These are phyloP conservation scores for Phoenix dactylifera DNA, from an alignment of 176 grass and related monocot species.

Conservation along the genomic window DNA sequence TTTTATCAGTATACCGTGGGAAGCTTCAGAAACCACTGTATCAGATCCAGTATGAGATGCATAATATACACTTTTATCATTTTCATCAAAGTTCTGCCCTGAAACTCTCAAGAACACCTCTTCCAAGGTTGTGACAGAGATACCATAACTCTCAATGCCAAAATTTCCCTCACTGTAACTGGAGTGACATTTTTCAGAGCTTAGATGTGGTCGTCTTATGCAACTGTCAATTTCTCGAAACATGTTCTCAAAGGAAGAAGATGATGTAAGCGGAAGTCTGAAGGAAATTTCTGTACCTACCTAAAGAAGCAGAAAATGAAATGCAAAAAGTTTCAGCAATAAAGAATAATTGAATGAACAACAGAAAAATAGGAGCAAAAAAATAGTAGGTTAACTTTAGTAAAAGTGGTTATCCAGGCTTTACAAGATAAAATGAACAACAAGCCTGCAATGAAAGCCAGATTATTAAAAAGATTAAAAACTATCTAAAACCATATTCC, in stretches of 20 bases:
- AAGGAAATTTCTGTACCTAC: slow-evolving; percentile 45
- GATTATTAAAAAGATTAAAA: too few species aligned
- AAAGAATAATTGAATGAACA: too few species aligned
- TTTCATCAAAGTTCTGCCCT: slow-evolving; percentile 17
- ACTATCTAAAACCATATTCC: too few species aligned
- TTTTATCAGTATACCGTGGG: slow-evolving; percentile 2
- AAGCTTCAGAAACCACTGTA: slow-evolving; percentile 4
- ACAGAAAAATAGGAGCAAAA: too few species aligned
- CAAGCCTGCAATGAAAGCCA: too few species aligned
- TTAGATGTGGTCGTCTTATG: slow-evolving; percentile 10
- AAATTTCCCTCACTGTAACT: slow-evolving; percentile 7
- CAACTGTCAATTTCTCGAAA: slow-evolving; percentile 35
- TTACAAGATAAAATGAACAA: too few species aligned
- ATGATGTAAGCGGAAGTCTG: slow-evolving; percentile 37
- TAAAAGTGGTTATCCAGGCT: too few species aligned
- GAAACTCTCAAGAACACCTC: slow-evolving; percentile 41
- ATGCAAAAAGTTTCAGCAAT: too few species aligned
- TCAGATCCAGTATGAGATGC: slow-evolving; percentile 4
- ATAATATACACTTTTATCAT: slow-evolving; percentile 10
- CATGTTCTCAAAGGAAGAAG: slow-evolving; percentile 38
- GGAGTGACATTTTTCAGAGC: slow-evolving; percentile 11
- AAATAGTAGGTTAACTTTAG: too few species aligned
- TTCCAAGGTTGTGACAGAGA: slow-evolving; percentile 44
- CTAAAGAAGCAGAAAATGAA: slow-evolving; percentile 18
- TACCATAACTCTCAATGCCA: slow-evolving; percentile 36